Evolutionary conservation across 1,284 basidiomycete species (phyloP), one percentile per base, ranked within the genome.

Genomic region (Fomes fomentarius): DNA sequence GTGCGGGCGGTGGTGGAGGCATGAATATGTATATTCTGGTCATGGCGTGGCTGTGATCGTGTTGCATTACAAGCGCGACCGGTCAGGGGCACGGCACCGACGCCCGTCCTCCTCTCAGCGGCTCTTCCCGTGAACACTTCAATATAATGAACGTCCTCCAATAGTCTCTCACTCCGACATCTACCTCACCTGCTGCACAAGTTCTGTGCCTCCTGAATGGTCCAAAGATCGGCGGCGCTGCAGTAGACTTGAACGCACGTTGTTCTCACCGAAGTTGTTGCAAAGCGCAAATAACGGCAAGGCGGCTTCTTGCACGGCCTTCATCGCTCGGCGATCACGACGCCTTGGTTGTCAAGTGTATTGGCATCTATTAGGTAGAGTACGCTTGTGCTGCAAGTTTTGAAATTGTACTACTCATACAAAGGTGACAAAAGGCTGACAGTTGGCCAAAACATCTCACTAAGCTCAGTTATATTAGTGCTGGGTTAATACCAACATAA

Each of bases 31-130:
- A n/a, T 54, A 39, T 55, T 46, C 30, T 15, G 24, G n/a, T 34
- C 22, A 46, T 26, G 50, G 46, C 54, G 52, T 56, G 60, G 60
- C 60, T 49, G 60, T 58, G 57, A 52, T 43, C 37, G 22, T 9
- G 21, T 42, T 44, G 11, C 40, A 31, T n/a, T 10, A 47, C 21
- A 38, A 21, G 19, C 43, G 25, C 25, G 12, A 11, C 2, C 22
- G 15, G 9, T 26, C 30, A 17, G 4, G 3, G 22, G 33, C 4
- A 11, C n/a, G 9, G 21, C 33, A 6, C 17, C 22, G 28, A 19
- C 26, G 14, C 42, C 12, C 5, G 8, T 6, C 15, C 30, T 4
- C 25, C 5, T 5, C n/a, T 19, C 24, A 19, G 10, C 7, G 21
- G 24, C 1, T 19, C 19, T 22, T 22, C 21, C 19, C 38, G 8